A percentile compares a stretch with the other conserved stretches of the same genome.
Evolutionary conservation across 1,139 yeast genomes (phyloP).

Genomic region (Magnusiomyces suaveolens): DNA sequence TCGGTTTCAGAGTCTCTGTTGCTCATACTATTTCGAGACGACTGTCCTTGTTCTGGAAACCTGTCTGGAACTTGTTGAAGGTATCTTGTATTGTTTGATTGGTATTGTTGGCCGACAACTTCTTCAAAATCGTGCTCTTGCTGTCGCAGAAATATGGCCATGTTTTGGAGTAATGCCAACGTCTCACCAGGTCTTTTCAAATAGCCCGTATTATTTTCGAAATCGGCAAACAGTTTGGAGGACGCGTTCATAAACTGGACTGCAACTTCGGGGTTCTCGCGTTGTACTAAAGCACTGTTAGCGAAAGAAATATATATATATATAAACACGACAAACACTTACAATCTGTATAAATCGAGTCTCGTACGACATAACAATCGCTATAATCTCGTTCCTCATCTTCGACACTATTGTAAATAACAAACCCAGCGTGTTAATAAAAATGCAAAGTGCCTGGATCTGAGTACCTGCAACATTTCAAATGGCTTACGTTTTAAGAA

Average conservation of each 20-base stretch:
- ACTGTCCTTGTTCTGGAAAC: background rate
- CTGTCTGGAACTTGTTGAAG: background rate
- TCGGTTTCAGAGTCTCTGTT: background rate
- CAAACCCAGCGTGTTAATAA: background rate
- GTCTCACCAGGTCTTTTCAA: slow-evolving; percentile 13
- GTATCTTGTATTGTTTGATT: background rate
- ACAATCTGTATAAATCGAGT: background rate
- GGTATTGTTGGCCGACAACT: background rate
- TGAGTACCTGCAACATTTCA: too few species aligned
- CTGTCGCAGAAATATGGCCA: slow-evolving; percentile 1
- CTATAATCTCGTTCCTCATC: background rate
- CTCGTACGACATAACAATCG: background rate
- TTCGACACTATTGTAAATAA: background rate
- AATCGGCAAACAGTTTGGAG: slow-evolving; percentile 6
- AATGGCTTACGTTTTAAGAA: slow-evolving; percentile 7
- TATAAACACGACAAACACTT: background rate
- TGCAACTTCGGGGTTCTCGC: slow-evolving; percentile 13
- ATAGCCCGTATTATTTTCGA: slow-evolving; percentile 1
- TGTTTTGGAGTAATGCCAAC: slow-evolving; percentile 5
- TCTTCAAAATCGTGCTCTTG: background rate
- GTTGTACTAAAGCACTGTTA: slow-evolving; percentile 3
- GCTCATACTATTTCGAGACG: background rate
- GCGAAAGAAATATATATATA: background rate
- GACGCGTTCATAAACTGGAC: slow-evolving; percentile 12
- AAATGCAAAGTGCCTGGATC: too few species aligned